phyloP scores from a whole-genome alignment of 345 rosid species.

The Hibiscus syriacus region DNA sequence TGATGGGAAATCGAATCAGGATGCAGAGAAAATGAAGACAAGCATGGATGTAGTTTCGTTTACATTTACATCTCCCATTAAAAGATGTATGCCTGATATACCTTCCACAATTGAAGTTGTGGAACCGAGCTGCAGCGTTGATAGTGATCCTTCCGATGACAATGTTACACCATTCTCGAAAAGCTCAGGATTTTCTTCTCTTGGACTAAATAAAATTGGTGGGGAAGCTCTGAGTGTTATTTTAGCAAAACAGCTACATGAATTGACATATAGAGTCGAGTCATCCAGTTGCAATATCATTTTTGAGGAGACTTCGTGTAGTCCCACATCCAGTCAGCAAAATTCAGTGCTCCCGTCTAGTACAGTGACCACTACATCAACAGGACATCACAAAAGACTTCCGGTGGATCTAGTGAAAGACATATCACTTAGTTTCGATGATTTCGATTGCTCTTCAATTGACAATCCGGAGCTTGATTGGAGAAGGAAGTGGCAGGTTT shows the following conservation, averaged over 20 bases:
- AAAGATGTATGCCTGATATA: background rate
- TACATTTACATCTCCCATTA: conserved; percentile 75
- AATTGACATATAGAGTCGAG: conserved; percentile 53
- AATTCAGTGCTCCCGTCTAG: conserved; percentile 23
- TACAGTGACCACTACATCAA: conserved; percentile 22
- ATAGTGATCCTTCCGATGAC: conserved; percentile 15
- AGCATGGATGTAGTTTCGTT: conserved; percentile 77
- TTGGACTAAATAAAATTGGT: conserved; percentile 35
- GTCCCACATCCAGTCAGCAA: conserved; percentile 26
- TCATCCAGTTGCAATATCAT: conserved; percentile 38
- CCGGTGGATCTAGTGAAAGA: conserved; percentile 24
- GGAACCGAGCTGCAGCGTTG: conserved; percentile 21
- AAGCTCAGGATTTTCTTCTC: conserved; percentile 25
- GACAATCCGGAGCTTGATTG: conserved; percentile 10
- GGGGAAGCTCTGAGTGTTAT: conserved; percentile 52
- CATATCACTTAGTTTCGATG: conserved; percentile 21
- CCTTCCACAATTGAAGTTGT: conserved; percentile 5
- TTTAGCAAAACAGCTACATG: conserved; percentile 67
- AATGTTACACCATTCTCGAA: conserved; percentile 16
- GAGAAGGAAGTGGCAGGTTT: conserved; percentile 53
- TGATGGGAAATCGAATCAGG: conserved; percentile 24
- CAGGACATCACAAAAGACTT: conserved; percentile 27
- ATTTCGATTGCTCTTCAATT: conserved; percentile 30
- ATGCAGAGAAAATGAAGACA: conserved; percentile 28
- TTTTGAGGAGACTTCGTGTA: conserved; percentile 31